Percentiles rank a stretch among this genome's conserved stretches.
Conservation (phyloP, 805 yeast species). For the Candida pseudoglaebosa region DNA sequence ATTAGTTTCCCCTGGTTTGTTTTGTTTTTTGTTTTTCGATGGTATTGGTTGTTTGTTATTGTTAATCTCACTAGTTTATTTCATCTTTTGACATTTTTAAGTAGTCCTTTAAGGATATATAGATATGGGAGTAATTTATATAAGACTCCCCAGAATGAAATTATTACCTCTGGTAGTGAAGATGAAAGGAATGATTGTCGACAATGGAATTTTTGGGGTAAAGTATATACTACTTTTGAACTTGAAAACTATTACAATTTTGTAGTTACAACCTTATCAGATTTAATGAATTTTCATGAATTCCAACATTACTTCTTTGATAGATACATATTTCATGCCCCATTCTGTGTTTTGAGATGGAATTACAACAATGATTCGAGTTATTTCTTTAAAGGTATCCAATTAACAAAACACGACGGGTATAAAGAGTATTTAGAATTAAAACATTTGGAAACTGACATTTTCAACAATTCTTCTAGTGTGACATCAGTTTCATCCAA, state of each 20-base stretch:
- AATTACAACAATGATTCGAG: constrained; percentile 9
- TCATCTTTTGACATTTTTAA: constrained; percentile 1
- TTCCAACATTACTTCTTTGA: constrained; percentile 35
- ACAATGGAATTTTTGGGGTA: not conserved
- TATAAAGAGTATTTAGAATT: constrained; percentile 12
- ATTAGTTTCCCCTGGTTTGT: constrained; percentile 2
- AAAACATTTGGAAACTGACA: not conserved
- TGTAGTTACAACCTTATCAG: not conserved
- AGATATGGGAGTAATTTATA: not conserved
- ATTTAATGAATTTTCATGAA: constrained; percentile 1
- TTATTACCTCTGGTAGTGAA: not conserved
- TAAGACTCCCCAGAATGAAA: not conserved
- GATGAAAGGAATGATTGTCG: not conserved
- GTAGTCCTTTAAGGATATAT: constrained; percentile 3
- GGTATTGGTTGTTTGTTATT: not conserved
- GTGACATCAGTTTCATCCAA: not conserved
- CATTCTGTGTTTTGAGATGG: constrained; percentile 22
- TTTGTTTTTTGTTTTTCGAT: not conserved
- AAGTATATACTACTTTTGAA: not conserved
- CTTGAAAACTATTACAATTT: not conserved
- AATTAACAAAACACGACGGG: constrained; percentile 14
- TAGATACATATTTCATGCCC: constrained; percentile 34
- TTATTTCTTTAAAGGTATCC: constrained; percentile 14
- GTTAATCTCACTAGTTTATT: not conserved
- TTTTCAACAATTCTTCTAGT: not conserved